Evolutionary conservation across 257 asterid genomes (phyloP).

Genomic region (Rubia yunnanensis): DNA sequence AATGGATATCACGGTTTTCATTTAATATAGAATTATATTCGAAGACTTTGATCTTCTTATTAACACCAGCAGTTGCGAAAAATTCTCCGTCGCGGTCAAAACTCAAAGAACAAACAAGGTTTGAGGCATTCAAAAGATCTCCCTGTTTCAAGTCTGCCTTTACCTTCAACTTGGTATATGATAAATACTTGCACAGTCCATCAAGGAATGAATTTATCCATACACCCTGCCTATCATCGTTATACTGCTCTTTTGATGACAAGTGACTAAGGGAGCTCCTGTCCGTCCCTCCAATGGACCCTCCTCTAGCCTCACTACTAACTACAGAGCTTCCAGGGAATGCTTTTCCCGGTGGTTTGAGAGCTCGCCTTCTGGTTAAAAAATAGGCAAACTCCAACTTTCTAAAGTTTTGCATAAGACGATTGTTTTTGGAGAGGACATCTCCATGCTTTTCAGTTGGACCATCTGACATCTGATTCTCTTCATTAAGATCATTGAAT

Average conservation of each 20-base stretch:
- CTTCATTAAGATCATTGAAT: conserved; percentile 24
- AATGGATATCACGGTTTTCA: conserved; percentile 80
- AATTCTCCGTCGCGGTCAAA: conserved; percentile 97
- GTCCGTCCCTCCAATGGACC: conserved; percentile 43
- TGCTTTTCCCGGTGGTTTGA: conserved; percentile 30
- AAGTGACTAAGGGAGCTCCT: conserved; percentile 70
- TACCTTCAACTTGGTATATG: conserved; percentile 68
- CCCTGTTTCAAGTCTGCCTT: conserved; percentile 95
- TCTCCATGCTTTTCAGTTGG: conserved; percentile 36
- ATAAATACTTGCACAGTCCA: conserved; percentile 71
- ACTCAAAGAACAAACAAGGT: conserved; percentile 84
- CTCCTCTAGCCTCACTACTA: conserved; percentile 46
- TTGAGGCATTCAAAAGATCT: conserved; percentile 84
- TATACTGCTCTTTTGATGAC: conserved; percentile 38
- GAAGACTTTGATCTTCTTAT: conserved; percentile 88
- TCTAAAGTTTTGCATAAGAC: conserved; percentile 75
- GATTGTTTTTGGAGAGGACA: conserved; percentile 41
- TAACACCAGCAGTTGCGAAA: conserved; percentile 98
- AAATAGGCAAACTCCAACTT: conserved; percentile 80
- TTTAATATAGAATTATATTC: conserved; percentile 67
- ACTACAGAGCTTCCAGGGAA: conserved; percentile 38
- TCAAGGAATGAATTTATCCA: conserved; percentile 76
- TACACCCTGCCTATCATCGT: conserved; percentile 45
- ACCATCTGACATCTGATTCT: conserved; percentile 23
- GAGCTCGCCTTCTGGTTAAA: conserved; percentile 47